phyloP scores from a whole-genome alignment of 169 alveolate genomes.

The Theileria sp. region DNA sequence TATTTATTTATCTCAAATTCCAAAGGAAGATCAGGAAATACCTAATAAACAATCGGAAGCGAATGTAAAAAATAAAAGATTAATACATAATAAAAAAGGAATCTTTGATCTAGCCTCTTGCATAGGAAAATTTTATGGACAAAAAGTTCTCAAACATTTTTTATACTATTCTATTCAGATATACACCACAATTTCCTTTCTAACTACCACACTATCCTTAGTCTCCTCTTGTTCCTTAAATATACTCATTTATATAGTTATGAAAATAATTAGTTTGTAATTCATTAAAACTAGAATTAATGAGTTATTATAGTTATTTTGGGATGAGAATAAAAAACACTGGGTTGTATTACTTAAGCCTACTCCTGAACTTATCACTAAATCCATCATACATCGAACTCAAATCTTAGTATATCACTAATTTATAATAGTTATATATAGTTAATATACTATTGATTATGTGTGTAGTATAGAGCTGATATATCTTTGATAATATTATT shows the following conservation, averaged over 20 bases:
- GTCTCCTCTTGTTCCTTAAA: not conserved
- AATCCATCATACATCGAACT: constrained; percentile 77
- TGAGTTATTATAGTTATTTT: constrained; percentile 40
- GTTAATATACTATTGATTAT: not conserved
- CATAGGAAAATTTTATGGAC: constrained; percentile 54
- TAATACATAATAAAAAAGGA: constrained; percentile 54
- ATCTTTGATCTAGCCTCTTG: constrained; percentile 53
- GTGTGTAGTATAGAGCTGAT: constrained; percentile 81
- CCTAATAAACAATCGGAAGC: constrained; percentile 58
- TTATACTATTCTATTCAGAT: not conserved
- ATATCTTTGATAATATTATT: constrained; percentile 83
- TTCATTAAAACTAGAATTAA: not conserved
- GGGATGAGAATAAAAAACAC: constrained; percentile 46
- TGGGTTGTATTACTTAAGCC: constrained; percentile 75
- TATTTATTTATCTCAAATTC: constrained; percentile 32
- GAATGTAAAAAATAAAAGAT: constrained; percentile 39
- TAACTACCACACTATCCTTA: not conserved
- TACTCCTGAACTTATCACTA: constrained; percentile 79
- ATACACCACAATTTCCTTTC: not conserved
- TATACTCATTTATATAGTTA: not conserved
- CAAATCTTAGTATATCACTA: constrained; percentile 75
- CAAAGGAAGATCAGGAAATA: constrained; percentile 25
- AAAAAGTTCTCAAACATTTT: constrained; percentile 28
- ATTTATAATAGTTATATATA: not conserved
- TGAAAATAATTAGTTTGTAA: not conserved